Conservation (phyloP, 768 basidiomycete genomes). For the Macrolepiota albuminosa region DNA sequence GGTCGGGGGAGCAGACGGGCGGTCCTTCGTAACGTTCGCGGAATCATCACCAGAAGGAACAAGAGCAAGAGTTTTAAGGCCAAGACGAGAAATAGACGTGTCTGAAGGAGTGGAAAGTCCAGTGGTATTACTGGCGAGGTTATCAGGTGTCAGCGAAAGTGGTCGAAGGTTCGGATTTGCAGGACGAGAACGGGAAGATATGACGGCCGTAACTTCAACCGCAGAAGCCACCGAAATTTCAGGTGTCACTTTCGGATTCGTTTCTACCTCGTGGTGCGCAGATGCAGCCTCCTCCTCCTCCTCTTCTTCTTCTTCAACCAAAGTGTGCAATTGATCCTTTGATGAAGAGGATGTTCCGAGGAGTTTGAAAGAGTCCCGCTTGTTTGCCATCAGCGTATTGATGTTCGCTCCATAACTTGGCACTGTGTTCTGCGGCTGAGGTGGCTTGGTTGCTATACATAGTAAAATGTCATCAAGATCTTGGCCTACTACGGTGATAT, state of each 20-base stretch:
- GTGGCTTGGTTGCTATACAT: conserved; percentile 52
- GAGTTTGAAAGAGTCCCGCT: conserved; percentile 82
- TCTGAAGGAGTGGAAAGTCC: conserved; percentile 51
- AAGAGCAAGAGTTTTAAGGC: conserved; percentile 52
- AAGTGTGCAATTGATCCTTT: conserved; percentile 74
- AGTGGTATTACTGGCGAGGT: conserved; percentile 29
- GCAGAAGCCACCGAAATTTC: conserved; percentile 27
- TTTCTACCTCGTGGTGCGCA: conserved; percentile 17
- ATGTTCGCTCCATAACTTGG: conserved; percentile 34
- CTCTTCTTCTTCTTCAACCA: conserved; percentile 85
- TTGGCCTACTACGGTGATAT: conserved; percentile 3
- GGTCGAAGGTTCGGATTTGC: conserved; percentile 64
- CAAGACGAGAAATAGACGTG: conserved; percentile 44
- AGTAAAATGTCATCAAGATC: conserved; percentile 6
- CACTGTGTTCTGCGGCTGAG: conserved; percentile 47
- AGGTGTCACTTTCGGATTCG: conserved; percentile 22
- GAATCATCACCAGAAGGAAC: conserved; percentile 29
- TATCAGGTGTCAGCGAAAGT: conserved; percentile 61
- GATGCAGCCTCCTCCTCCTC: conserved; percentile 38
- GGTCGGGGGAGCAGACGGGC: conserved; percentile 26
- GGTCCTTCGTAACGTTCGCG: conserved; percentile 22
- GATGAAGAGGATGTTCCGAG: conserved; percentile 53
- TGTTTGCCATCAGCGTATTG: conserved; percentile 44
- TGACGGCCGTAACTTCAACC: conserved; percentile 29
- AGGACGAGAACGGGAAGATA: conserved; percentile 55